Conservation (phyloP, 208 protist genomes). For the Crithidia sp. region DNA sequence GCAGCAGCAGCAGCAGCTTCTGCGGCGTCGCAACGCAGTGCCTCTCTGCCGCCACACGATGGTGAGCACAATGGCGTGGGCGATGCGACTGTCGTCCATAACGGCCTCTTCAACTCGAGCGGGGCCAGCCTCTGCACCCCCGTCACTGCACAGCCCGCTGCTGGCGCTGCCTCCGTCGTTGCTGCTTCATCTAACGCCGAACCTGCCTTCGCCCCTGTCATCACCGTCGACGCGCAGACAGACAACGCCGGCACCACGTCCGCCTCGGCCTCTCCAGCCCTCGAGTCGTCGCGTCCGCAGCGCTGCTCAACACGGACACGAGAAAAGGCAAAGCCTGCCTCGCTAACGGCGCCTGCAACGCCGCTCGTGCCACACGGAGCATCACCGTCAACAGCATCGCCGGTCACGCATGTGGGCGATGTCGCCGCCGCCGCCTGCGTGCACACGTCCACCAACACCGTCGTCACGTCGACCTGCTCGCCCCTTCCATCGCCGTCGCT, state of each 20-base stretch:
- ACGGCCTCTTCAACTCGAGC: neutral
- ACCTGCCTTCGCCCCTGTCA: neutral
- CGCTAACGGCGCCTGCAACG: too few relatives aligned
- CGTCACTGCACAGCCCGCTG: neutral
- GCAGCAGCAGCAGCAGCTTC: too few relatives aligned
- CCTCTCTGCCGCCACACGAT: neutral
- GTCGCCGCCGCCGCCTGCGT: conserved; percentile 5
- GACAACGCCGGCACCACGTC: neutral
- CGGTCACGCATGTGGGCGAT: neutral
- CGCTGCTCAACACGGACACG: neutral
- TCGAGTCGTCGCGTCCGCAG: too few relatives aligned
- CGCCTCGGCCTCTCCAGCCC: too few relatives aligned
- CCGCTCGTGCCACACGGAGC: too few relatives aligned
- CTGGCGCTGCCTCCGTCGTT: neutral
- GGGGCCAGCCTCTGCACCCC: neutral
- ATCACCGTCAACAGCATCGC: too few relatives aligned
- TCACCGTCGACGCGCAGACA: neutral
- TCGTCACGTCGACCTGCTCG: neutral
- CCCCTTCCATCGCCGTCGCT: neutral
- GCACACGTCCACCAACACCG: conserved; percentile 10
- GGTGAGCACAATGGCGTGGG: too few relatives aligned
- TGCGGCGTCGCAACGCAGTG: neutral
- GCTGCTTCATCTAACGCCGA: neutral
- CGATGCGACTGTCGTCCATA: neutral
- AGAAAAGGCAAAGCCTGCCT: neutral